Evolutionary conservation across 176 grass and related monocot genomes (phyloP).

Genomic region (Hyparrhenia diplandra): DNA sequence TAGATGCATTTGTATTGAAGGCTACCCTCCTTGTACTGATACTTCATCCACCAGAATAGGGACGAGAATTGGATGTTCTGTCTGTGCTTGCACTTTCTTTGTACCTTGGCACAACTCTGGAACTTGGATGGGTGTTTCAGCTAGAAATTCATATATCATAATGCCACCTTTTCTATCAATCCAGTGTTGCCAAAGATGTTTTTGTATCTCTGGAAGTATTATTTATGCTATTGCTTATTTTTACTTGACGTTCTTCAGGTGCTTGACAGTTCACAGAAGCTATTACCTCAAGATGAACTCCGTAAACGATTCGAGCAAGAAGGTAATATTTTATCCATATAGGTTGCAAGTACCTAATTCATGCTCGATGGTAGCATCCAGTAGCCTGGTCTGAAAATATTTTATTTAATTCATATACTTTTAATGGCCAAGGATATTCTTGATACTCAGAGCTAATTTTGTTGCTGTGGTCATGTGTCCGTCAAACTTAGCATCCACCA

Average conservation of each 20-base stretch:
- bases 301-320: slow-evolving; percentile 77
- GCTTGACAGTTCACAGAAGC: slow-evolving; percentile 79
- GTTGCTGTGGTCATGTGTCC: too few species aligned
- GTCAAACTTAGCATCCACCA: background rate
- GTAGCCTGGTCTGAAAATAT: background rate
- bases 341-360: background rate
- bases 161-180: slow-evolving; percentile 2
- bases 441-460: background rate
- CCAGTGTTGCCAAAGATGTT: background rate
- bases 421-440: too few species aligned
- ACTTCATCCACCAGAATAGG: background rate
- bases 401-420: background rate
- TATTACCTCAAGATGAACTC: slow-evolving; percentile 70
- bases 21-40: background rate
- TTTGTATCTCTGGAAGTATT: background rate
- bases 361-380: background rate
- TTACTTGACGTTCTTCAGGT: slow-evolving; percentile 52
- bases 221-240: background rate
- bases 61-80: background rate
- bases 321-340: slow-evolving; percentile 45
- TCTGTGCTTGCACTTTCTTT: background rate
- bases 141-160: background rate
- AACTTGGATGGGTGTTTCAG: background rate
- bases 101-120: background rate
- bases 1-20: background rate